A percentile compares a stretch with the other conserved stretches of the same genome.
Conservation (phyloP, 768 basidiomycete species). For the Phallus indusiatus region DNA sequence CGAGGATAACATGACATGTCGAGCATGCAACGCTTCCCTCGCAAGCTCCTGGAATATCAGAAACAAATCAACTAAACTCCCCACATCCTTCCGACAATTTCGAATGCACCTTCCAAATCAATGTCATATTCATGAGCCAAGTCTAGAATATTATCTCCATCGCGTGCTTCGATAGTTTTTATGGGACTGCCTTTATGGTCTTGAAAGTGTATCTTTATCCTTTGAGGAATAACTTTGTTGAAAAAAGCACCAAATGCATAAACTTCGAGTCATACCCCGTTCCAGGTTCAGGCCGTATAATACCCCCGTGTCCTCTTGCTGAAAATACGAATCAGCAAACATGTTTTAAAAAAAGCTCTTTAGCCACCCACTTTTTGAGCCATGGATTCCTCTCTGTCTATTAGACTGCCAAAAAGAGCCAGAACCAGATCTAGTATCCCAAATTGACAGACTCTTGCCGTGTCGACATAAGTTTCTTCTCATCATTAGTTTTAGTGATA, state of each 20-base stretch:
- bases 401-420: neutral
- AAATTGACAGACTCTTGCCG: neutral
- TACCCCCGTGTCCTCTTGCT: slow-evolving; percentile 35
- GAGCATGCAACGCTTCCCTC: slow-evolving; percentile 96
- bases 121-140: slow-evolving; percentile 94
- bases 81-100: neutral
- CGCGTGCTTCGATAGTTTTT: slow-evolving; percentile 84
- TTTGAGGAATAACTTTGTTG: slow-evolving; percentile 22
- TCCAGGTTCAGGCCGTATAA: slow-evolving; percentile 55
- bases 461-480: neutral
- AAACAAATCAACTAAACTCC: neutral
- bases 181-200: slow-evolving; percentile 78
- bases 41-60: slow-evolving; percentile 66
- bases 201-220: slow-evolving; percentile 84
- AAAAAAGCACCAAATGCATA: neutral
- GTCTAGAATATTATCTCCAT: slow-evolving; percentile 86
- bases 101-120: slow-evolving; percentile 76
- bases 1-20: slow-evolving; percentile 90
- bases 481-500: neutral
- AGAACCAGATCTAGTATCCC: neutral
- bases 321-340: neutral
- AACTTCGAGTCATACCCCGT: slow-evolving; percentile 42
- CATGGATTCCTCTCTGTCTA: neutral
- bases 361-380: neutral
- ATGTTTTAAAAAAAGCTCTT: neutral